These are phyloP conservation scores for Cutaneotrichosporon cutaneum DNA, from an alignment of 1,284 basidiomycete genomes.

Conservation along the genomic window DNA sequence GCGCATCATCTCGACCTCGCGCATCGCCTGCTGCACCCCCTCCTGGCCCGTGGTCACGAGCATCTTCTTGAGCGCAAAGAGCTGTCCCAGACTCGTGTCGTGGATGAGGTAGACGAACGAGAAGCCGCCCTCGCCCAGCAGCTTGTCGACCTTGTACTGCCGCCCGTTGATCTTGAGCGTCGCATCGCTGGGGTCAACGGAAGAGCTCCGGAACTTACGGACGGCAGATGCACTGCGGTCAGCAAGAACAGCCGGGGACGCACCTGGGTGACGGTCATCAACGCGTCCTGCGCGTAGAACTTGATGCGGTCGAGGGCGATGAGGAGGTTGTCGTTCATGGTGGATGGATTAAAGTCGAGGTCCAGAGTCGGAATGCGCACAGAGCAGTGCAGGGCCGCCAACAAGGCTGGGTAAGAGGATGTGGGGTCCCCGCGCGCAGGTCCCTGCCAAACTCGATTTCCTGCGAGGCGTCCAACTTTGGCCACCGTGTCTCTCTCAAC, in stretches of 20 bases:
- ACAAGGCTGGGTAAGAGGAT: background rate
- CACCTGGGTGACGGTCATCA: constrained; percentile 44
- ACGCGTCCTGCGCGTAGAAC: constrained; percentile 41
- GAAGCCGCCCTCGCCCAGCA: constrained; percentile 92
- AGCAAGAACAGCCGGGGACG: constrained; percentile 14
- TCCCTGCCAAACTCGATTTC: background rate
- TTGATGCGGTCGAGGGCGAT: constrained; percentile 44
- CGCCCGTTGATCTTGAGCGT: constrained; percentile 91
- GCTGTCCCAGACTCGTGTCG: constrained; percentile 64
- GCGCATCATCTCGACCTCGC: constrained; percentile 85
- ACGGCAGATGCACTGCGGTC: constrained; percentile 50
- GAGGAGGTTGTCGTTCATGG: constrained; percentile 42
- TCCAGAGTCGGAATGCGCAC: background rate
- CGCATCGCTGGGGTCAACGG: constrained; percentile 38
- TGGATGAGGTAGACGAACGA: constrained; percentile 91
- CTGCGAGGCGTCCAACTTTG: background rate
- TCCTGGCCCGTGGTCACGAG: constrained; percentile 71
- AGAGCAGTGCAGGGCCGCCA: constrained; percentile 5
- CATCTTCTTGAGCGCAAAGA: constrained; percentile 95
- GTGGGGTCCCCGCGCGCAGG: constrained; percentile 4
- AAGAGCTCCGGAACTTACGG: constrained; percentile 36
- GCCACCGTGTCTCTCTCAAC: constrained; percentile 1
- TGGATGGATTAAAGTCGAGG: background rate
- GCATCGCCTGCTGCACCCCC: constrained; percentile 63
- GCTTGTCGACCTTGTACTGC: constrained; percentile 79